Base-by-base conservation (phyloP, 2,329 filamentous ascomycete species). In the Graphiopsis chlorocephala region DNA sequence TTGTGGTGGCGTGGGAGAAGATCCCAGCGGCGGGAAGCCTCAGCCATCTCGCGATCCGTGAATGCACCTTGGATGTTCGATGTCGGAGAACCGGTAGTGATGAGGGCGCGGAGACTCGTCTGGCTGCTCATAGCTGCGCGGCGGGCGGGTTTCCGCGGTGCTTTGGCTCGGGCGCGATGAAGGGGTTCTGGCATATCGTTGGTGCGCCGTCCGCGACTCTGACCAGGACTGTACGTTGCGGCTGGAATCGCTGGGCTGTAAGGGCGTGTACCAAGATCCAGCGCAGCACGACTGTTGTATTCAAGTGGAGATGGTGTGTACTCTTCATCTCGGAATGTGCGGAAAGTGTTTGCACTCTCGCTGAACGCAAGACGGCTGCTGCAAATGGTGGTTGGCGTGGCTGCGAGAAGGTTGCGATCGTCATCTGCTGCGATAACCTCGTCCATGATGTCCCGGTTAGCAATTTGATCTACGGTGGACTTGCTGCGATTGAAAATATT, bases 91-190 rank as follows among this genome's bases (percentile, higher is more conserved):
- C 56, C 65, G 20, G 42, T 56, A n/a, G 66, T 61, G n/a, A 56
- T 58, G 6, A 69, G 20, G n/a, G 64, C 62, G 14, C 48, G 64
- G 28, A 65, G 66, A 45, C 28, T 53, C 23, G 60, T 67, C 63
- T 68, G 67, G 61, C 67, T 61, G 63, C 63, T 67, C 25, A 68
- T 65, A 66, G 66, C 64, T 28, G 65, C 53, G 12, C 57, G 52
- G 26, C 57, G 47, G 15, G 20, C 28, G 26, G 38, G 61, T 58
- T n/a, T 58, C 8, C 23, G 55, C 15, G 31, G 55, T 23, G 33
- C 55, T 58, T 29, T 38, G 6, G 14, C 35, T 15, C 55, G 55
- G 12, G 3, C 55, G 10, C 20, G 15, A 25, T 10, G 23, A n/a
- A 7, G 35, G 23, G 25, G 20, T 1, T 58, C 55, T 45, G 25